Percentiles rank a stretch among this genome's conserved stretches.
These are phyloP conservation scores for Cinnamomum chago DNA, from an alignment of 164 flowering plant species.

Conservation along the genomic window DNA sequence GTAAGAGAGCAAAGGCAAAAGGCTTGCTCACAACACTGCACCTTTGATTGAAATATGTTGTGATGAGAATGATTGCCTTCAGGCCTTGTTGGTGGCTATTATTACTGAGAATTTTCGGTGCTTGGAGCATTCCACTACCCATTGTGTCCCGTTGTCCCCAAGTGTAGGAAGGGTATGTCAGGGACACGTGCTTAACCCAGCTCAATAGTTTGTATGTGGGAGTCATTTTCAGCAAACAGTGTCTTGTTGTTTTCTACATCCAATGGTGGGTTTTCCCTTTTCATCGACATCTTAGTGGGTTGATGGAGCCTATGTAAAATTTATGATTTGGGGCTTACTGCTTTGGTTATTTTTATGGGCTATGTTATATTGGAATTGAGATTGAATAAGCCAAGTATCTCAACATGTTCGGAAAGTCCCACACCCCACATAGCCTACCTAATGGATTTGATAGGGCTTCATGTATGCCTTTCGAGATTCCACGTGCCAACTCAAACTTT, in stretches of 20 bases:
- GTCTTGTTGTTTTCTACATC: too few species aligned
- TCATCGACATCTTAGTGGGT: background rate
- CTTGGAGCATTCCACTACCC: too few species aligned
- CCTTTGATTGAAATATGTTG: background rate
- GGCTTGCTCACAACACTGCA: background rate
- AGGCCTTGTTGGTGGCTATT: background rate
- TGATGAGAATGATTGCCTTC: background rate
- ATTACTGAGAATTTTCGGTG: background rate
- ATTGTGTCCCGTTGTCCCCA: background rate
- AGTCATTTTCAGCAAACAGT: background rate
- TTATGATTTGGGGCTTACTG: too few species aligned
- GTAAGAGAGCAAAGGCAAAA: too few species aligned
- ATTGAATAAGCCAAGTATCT: background rate
- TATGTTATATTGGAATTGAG: too few species aligned
- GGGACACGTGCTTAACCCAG: background rate
- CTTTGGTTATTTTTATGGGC: too few species aligned
- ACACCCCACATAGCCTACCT: too few species aligned
- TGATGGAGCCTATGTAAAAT: too few species aligned
- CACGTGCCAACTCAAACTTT: too few species aligned
- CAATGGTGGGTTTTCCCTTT: background rate
- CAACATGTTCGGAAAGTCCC: background rate
- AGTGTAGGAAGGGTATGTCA: background rate
- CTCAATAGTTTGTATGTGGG: background rate
- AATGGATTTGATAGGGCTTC: too few species aligned
- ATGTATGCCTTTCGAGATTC: too few species aligned